A percentile compares a stretch with the other conserved stretches of the same genome.
These are phyloP conservation scores for Neurospora sp. DNA, from an alignment of 495 filamentous ascomycete species.

Conservation along the genomic window DNA sequence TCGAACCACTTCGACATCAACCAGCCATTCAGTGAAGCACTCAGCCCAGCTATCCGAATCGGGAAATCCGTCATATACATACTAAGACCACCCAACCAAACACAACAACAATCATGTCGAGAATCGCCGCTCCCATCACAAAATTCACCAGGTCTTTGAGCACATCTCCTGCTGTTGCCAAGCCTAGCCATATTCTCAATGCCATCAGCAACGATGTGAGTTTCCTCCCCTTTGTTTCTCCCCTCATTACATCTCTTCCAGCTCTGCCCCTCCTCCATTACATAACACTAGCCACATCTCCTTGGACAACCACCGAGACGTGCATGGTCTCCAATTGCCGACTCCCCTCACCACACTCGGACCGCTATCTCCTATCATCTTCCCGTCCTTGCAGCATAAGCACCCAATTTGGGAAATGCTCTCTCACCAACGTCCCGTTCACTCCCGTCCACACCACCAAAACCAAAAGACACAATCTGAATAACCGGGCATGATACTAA, in stretches of 20 bases:
- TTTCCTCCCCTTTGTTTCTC: conserved; percentile 1
- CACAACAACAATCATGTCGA: conserved; percentile 22
- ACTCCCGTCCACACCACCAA: conserved; percentile 17
- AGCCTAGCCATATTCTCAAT: conserved; percentile 25
- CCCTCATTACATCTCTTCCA: neutral
- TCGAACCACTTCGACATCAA: neutral
- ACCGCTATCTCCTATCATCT: conserved; percentile 1
- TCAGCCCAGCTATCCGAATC: neutral
- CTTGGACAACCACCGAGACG: conserved; percentile 1
- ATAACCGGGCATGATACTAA: conserved; percentile 19
- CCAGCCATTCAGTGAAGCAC: neutral
- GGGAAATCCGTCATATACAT: neutral
- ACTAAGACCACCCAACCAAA: neutral
- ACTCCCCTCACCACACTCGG: neutral
- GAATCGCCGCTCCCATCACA: conserved; percentile 30
- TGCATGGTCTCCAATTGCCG: neutral
- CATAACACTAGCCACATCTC: neutral
- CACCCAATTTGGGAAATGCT: conserved; percentile 4
- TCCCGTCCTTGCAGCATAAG: neutral
- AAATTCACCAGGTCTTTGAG: conserved; percentile 37
- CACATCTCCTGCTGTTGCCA: conserved; percentile 24
- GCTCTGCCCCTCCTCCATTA: neutral
- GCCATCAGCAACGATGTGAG: conserved; percentile 20
- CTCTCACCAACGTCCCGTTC: conserved; percentile 14
- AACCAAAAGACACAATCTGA: neutral